phyloP scores from a whole-genome alignment of 371 early-diverging fungal species.

The Mucor saturninus region DNA sequence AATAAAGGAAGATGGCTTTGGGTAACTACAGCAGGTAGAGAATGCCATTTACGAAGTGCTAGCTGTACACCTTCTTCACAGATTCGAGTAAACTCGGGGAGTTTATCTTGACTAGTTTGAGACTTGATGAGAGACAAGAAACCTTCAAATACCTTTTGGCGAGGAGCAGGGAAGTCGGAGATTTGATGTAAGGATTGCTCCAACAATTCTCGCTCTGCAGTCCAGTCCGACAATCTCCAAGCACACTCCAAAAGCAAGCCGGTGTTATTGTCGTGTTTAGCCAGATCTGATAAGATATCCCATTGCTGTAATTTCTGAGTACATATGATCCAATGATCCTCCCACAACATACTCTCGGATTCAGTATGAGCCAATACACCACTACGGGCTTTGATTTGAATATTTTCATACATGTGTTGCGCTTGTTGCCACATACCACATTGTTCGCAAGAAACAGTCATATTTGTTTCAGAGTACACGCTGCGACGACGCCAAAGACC shows the following conservation, averaged over 20 bases:
- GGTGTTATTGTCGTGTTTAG: conserved; percentile 86
- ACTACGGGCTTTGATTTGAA: conserved; percentile 91
- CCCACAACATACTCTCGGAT: conserved; percentile 97
- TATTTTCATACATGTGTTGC: conserved; percentile 91
- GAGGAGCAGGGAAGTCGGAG: conserved; percentile 65
- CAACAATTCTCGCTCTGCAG: conserved; percentile 74
- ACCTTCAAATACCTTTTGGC: conserved; percentile 86
- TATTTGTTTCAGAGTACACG: conserved; percentile 93
- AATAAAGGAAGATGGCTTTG: conserved; percentile 87
- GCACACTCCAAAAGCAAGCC: conserved; percentile 88
- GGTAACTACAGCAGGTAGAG: conserved; percentile 82
- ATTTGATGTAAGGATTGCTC: conserved; percentile 66
- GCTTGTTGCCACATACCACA: conserved; percentile 93
- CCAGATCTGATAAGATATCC: conserved; percentile 95
- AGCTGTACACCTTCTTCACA: conserved; percentile 91
- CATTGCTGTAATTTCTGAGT: conserved; percentile 97
- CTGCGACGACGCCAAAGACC: conserved; percentile 95
- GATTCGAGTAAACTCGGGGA: conserved; percentile 76
- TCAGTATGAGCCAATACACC: conserved; percentile 93
- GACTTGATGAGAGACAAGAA: conserved; percentile 78
- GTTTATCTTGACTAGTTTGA: conserved; percentile 67
- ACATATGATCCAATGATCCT: conserved; percentile 95
- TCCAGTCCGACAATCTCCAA: conserved; percentile 94
- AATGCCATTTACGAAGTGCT: conserved; percentile 84
- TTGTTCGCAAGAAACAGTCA: conserved; percentile 96